phyloP scores from a whole-genome alignment of 495 filamentous ascomycete genomes.

The Emericellopsis terricola region DNA sequence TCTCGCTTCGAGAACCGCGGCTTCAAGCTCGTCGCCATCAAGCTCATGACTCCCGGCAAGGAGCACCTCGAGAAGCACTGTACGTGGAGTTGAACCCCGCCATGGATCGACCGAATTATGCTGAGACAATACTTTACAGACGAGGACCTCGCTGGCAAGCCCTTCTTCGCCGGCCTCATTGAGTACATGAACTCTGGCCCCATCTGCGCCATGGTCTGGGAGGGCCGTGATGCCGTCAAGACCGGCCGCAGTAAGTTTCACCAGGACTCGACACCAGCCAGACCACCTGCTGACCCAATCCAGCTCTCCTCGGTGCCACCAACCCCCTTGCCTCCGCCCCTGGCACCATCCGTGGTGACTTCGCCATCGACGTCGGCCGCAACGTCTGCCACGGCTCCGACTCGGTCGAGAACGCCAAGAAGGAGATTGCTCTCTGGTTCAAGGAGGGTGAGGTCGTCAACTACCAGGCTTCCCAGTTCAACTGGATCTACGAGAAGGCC shows the following conservation, averaged over 20 bases:
- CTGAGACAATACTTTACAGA: conserved; percentile 31
- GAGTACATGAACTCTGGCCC: conserved; percentile 94
- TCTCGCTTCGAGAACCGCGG: conserved; percentile 89
- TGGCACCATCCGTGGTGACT: conserved; percentile 82
- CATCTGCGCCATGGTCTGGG: conserved; percentile 98
- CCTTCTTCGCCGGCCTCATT: conserved; percentile 88
- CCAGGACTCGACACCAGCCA: background rate
- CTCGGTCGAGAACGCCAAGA: conserved; percentile 94
- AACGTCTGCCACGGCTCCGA: conserved; percentile 99
- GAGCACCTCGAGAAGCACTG: conserved; percentile 95
- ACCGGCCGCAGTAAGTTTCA: conserved; percentile 63
- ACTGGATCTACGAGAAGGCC: conserved; percentile 90
- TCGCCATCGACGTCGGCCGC: conserved; percentile 62
- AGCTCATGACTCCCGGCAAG: conserved; percentile 72
- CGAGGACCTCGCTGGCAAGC: conserved; percentile 75
- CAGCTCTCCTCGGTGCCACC: conserved; percentile 87
- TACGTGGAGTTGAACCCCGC: conserved; percentile 13
- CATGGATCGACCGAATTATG: conserved; percentile 1
- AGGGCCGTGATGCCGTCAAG: conserved; percentile 94
- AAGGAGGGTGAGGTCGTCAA: conserved; percentile 57
- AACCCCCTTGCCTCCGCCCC: conserved; percentile 88
- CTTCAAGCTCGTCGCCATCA: conserved; percentile 97
- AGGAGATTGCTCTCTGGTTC: conserved; percentile 99
- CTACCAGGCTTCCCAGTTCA: conserved; percentile 62
- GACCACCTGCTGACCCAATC: conserved; percentile 9